Base-by-base conservation (phyloP, 2,329 filamentous ascomycete species). In the Beauveria sp. region DNA sequence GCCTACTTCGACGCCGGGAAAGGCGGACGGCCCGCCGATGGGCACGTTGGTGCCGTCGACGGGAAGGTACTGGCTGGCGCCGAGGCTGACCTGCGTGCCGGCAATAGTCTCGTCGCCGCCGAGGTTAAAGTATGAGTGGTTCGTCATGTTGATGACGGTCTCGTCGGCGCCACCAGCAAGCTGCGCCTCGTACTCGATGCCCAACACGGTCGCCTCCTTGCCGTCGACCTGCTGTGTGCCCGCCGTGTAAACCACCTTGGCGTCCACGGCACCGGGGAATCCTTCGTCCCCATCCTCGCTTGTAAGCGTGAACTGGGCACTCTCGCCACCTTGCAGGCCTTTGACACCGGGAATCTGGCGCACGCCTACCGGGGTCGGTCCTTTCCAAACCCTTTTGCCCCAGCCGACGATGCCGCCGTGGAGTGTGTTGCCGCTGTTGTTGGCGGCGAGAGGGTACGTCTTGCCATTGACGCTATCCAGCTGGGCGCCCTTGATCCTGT, bases 61-160 rank as follows among this genome's bases (percentile, higher is more conserved):
- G 30, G 89, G 89, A 51, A 96, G 86, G 73, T 96, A 88, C 47
- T 77, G 73, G 69, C 80, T 78, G 30, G 81, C 83, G 50, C 78
- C 79, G 56, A 96, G 83, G 68, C 89, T 90, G 75, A 93, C 88
- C 69, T 74, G 70, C 10, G 83, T 86, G 65, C 80, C 82, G 58
- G 81, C 80, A 62, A 84, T 81, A 20, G 80, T 78, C 18, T 78
- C 72, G 42, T 73, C 75, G 67, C 80, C 80, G 3, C 79, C 77
- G 40, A 88, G 79, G 74, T 88, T 88, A 74, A 89, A 89, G 77
- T 89, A 89, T 45, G 91, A 96, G 79, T 99, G 93, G 78, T 98
- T 99, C 55, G 95, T 98, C 77, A 98, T 83, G 76, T 93, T 96
- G 72, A 98, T 84, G 47, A 87, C 87, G 0, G 93, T 98, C 81